Percentiles rank a stretch among this genome's conserved stretches.
Evolutionary conservation across 768 basidiomycete species (phyloP).

Genomic region (Infundibulicybe gibba): DNA sequence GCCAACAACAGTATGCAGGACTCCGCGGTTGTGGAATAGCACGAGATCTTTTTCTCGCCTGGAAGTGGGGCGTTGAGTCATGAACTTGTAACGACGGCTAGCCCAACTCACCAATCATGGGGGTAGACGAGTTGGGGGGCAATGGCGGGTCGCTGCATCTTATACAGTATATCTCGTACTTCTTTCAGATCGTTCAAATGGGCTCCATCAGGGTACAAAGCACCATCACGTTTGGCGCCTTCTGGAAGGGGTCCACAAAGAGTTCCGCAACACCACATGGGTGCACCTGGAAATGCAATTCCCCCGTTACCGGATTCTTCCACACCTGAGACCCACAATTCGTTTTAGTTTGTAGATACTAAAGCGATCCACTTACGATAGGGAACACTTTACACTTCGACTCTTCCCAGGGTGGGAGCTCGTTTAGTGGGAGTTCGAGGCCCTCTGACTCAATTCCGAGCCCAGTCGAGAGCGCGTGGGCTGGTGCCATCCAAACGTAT

Average conservation of each 20-base stretch:
- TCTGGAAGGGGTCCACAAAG: constrained; percentile 65
- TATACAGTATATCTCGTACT: constrained; percentile 74
- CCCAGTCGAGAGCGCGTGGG: constrained; percentile 71
- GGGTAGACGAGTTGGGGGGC: constrained; percentile 86
- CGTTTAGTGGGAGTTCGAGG: constrained; percentile 57
- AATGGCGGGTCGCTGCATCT: constrained; percentile 88
- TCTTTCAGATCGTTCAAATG: constrained; percentile 68
- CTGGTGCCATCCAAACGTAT: constrained; percentile 87
- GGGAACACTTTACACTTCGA: constrained; percentile 70
- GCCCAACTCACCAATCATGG: constrained; percentile 67
- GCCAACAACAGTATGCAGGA: constrained; percentile 79
- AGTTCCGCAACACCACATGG: constrained; percentile 72
- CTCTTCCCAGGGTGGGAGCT: constrained; percentile 84
- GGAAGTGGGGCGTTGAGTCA: not conserved
- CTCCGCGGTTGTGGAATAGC: constrained; percentile 83
- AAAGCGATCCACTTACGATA: constrained; percentile 33
- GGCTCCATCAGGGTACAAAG: constrained; percentile 82
- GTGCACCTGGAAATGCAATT: constrained; percentile 87
- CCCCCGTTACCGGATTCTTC: constrained; percentile 88
- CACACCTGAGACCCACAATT: constrained; percentile 49
- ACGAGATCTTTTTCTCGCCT: constrained; percentile 64
- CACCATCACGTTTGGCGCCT: constrained; percentile 51
- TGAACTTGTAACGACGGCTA: not conserved
- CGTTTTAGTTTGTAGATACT: constrained; percentile 1
- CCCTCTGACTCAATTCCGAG: constrained; percentile 81